Base-by-base conservation (phyloP, 208 protist genomes). In the Novymonas esmeraldas region DNA sequence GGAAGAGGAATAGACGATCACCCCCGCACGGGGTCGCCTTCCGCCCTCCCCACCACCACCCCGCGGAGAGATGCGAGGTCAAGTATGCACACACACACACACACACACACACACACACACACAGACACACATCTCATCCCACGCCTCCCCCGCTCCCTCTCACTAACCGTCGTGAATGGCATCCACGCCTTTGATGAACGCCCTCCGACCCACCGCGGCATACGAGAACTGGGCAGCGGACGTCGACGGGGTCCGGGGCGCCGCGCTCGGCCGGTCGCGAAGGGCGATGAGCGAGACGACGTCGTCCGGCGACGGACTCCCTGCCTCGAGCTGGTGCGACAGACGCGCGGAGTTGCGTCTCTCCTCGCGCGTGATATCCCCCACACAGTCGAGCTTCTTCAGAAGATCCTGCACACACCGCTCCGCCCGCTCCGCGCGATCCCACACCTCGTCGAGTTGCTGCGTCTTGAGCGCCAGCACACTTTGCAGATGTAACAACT, bases 381-480 rank as follows among this genome's bases (percentile, higher is more conserved):
- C 58, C 33, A 58, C 31, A 20, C 49, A 42, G 14, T 36, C 59
- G 2, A 78, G 51, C 39, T 60, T 33, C 26, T 24, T 52, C 1
- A 64, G 39, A 3, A 72, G 28, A 14, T 64, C 51, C 36, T 29
- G 16, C 29, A 78, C 54, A 34, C 31, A 54, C 14, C 24, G 0
- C 64, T 78, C 72, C 20, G 72, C 72, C 10, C 44, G 41, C 46
- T 67, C 64, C 34, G 62, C 72, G 2, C 56, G 64, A 20, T 62
- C 59, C 64, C 48, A 64, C 58, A 72, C 38, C 13, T 45, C 48
- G 14, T 62, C 62, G n/a, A 79, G 44, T 18, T 69, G 51, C 66
- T 52, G 28, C 24, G 64, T 70, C 66, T 72, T 66, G 58, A 36
- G 24, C 11, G 11, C 18, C 7, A 70, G 42, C 2, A 26, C 22